Evolutionary conservation across 805 yeast genomes (phyloP).

Genomic region (Metschnikowia proteae): DNA sequence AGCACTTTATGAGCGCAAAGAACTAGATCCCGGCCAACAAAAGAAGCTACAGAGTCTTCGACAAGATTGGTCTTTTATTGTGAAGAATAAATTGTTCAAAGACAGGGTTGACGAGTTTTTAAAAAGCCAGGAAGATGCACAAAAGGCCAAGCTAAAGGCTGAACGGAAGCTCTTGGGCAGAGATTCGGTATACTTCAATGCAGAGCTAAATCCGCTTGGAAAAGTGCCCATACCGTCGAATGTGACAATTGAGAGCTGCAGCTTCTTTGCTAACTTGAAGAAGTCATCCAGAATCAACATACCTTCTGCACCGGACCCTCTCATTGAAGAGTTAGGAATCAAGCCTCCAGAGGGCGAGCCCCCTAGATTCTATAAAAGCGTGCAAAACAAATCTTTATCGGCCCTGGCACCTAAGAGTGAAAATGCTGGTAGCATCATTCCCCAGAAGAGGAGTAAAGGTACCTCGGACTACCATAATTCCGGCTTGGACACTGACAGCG

Average conservation of each 20-base stretch:
- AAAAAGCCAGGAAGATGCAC: conserved; percentile 18
- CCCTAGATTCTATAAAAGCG: conserved; percentile 46
- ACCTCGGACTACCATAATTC: background rate
- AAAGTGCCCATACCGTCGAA: conserved; percentile 38
- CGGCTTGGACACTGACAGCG: conserved; percentile 12
- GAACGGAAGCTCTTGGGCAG: conserved; percentile 38
- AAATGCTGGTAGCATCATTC: background rate
- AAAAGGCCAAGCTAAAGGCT: conserved; percentile 15
- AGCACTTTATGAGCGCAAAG: conserved; percentile 17
- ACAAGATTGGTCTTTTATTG: conserved; percentile 40
- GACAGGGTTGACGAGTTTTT: conserved; percentile 26
- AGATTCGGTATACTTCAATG: conserved; percentile 57
- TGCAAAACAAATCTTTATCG: conserved; percentile 22
- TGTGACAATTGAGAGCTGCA: conserved; percentile 10
- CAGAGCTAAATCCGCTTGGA: conserved; percentile 64
- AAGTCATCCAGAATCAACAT: conserved; percentile 25
- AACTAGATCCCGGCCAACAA: conserved; percentile 17
- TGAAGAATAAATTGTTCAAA: conserved; percentile 32
- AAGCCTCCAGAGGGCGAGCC: conserved; percentile 40
- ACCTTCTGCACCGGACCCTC: conserved; percentile 28
- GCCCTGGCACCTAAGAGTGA: background rate
- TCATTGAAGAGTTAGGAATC: conserved; percentile 25
- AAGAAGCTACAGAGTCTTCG: conserved; percentile 25
- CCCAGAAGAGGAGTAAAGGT: background rate
- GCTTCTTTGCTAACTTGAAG: conserved; percentile 26